Evolutionary conservation across 2,329 filamentous ascomycete species (phyloP), one percentile per base, ranked within the genome.

Genomic region (Penicillium hesseltinei): DNA sequence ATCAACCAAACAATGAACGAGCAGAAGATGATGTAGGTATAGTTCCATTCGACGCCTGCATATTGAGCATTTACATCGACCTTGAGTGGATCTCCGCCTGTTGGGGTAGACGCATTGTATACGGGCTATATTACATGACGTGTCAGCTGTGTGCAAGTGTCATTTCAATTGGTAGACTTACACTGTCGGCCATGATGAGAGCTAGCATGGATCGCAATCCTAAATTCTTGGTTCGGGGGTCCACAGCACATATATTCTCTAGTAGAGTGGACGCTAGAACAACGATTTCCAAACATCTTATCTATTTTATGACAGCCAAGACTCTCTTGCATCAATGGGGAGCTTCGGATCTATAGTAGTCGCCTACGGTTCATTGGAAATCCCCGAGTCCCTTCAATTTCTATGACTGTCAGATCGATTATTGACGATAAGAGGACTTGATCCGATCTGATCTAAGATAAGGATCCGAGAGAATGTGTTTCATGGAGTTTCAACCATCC

Each of bases 1-100:
- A 88, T 88, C 50, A 88, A 72, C 81, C 83, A 88, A 53, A 88
- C 85, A 53, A 88, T 78, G 70, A 82, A 85, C 15, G 75, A 78
- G 69, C 84, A 86, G 63, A 85, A 77, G 8, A 71, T 60, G 54
- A 84, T 77, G 66, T 86, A 88, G 39, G 80, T 79, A 69, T 87
- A 86, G 66, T 88, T 80, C 72, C 78, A 86, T 68, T 88, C 84
- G 55, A 80, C 74, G 8, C 84, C 84, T 25, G 71, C 71, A 68
- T 84, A 88, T 65, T 84, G 83, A 11, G 78, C 72, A 64, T 88
- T 84, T 62, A 84, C 80, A 67, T 86, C 79, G 13, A 82, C 76
- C 35, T 76, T 66, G 10, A 80, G 67, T 2, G 82, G 78, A 63
- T 86, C 76, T 54, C 84, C 83, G 36, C 84, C 84, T 60, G 79